Evolutionary conservation across 768 basidiomycete species (phyloP).

Genomic region (Rhizopogon salebrosus): DNA sequence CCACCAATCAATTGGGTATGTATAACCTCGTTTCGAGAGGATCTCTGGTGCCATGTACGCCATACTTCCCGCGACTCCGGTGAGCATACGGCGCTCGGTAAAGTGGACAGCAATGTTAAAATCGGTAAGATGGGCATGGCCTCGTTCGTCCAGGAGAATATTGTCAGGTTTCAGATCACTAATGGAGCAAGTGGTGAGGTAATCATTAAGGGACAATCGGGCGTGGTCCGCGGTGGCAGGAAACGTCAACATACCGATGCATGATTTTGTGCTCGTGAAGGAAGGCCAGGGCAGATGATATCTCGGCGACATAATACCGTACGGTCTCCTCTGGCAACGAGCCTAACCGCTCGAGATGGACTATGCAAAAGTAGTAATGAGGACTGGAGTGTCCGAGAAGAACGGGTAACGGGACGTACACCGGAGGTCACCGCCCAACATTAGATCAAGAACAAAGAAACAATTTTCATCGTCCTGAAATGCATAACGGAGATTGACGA

Average conservation of each 20-base stretch:
- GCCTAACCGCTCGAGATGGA: constrained; percentile 83
- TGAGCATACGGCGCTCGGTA: constrained; percentile 75
- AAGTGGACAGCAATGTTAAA: constrained; percentile 99
- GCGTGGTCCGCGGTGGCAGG: background rate
- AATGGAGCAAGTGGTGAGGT: background rate
- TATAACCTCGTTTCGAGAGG: constrained; percentile 88
- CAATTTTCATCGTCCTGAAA: constrained; percentile 99
- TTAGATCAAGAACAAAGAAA: constrained; percentile 96
- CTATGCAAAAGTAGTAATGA: constrained; percentile 34
- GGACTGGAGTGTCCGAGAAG: background rate
- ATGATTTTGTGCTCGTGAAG: constrained; percentile 93
- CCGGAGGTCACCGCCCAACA: constrained; percentile 92
- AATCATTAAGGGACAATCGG: background rate
- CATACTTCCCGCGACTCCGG: constrained; percentile 96
- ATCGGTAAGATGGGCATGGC: constrained; percentile 95
- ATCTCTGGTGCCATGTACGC: constrained; percentile 98
- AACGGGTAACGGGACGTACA: constrained; percentile 51
- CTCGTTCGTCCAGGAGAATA: constrained; percentile 90
- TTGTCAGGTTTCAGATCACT: constrained; percentile 98
- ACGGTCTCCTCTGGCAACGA: constrained; percentile 73
- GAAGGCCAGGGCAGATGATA: constrained; percentile 83
- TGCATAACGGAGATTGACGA: constrained; percentile 92
- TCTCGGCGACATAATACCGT: constrained; percentile 84
- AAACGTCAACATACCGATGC: constrained; percentile 86
- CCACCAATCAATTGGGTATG: constrained; percentile 95